A percentile compares a stretch with the other conserved stretches of the same genome.
phyloP scores from a whole-genome alignment of 139 green algal species.

The Picochlorum sp. region DNA sequence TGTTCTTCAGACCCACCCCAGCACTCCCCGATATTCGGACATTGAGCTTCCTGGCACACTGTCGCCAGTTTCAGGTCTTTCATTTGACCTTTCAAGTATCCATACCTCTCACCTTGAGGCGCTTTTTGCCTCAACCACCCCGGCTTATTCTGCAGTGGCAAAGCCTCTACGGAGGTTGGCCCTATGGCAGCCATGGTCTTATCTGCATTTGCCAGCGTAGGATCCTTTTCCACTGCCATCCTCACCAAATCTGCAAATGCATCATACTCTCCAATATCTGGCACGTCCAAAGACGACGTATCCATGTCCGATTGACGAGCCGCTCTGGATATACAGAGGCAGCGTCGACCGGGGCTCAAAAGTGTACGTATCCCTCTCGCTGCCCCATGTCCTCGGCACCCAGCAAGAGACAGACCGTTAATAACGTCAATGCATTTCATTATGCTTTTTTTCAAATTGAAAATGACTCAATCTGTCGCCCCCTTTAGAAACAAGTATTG shows the following conservation, averaged over 20 bases:
- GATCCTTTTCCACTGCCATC: conserved; percentile 65
- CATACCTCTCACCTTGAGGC: conserved; percentile 77
- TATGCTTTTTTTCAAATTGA: too few relatives aligned
- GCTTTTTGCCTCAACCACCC: conserved; percentile 89
- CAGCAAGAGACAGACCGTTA: too few relatives aligned
- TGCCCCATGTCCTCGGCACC: too few relatives aligned
- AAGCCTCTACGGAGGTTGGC: neutral
- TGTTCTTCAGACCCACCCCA: conserved; percentile 65
- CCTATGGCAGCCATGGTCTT: neutral
- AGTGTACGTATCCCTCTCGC: too few relatives aligned
- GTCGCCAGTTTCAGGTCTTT: conserved; percentile 90
- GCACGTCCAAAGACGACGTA: conserved; percentile 14
- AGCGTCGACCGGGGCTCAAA: too few relatives aligned
- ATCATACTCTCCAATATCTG: conserved; percentile 21
- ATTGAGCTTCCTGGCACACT: conserved; percentile 91
- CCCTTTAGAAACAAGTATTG: too few relatives aligned
- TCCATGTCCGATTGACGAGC: too few relatives aligned
- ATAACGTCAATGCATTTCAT: too few relatives aligned
- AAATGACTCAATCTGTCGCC: too few relatives aligned
- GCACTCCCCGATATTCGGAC: conserved; percentile 96
- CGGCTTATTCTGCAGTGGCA: conserved; percentile 58
- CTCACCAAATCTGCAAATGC: conserved; percentile 76
- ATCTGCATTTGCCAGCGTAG: conserved; percentile 36
- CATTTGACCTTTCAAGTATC: conserved; percentile 76
- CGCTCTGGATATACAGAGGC: too few relatives aligned